Evolutionary conservation across 73 alveolate species (phyloP), one percentile per base, ranked within the genome.

Genomic region (Durusdinium trenchii): DNA sequence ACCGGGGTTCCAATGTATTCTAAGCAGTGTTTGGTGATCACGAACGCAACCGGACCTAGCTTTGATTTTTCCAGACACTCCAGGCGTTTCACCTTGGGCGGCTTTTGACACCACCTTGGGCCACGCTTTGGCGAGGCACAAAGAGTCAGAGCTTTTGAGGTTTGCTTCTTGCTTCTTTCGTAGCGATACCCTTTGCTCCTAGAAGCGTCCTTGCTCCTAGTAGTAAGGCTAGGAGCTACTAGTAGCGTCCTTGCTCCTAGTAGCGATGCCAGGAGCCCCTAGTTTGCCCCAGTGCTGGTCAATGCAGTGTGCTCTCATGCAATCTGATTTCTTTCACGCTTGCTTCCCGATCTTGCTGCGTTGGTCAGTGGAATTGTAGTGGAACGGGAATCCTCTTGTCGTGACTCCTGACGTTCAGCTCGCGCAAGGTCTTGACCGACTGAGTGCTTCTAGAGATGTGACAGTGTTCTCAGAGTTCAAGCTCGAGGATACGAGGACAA

Each of bases 371-470:
- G 9, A 38, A 30, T 32, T 73, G 32, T 32, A 73, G 36, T 9
- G n/a, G 85, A 2, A 9, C 54, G 32, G 42, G 57, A 52, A 40
- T 73, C 32, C n/a, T 6, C 54, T 14, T 36, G 9, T n/a, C 52
- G 42, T 7, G 42, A 75, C 35, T 73, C 40, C 85, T 2, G 26
- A 32, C 28, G 45, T 5, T 78, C 62, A 2, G 23, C 6, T 42
- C 90, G 10, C 3, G 3, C 46, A 47, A 86, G 95, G 96, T n/a
- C 12, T 89, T 26, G 96, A 89, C 62, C 96, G 96, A 14, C 40
- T 89, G 52, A 54, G 62, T 3, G 75, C 96, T 46, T 30, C 75
- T 42, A 23, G 96, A 38, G 96, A 89, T 20, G 86, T 89, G 45
- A 42, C 30, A 16, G 96, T 89, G 71, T 43, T 86, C 52, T 38